phyloP scores from a whole-genome alignment of 352 stramenopile genomes.

The Thalassiosira delicatula region DNA sequence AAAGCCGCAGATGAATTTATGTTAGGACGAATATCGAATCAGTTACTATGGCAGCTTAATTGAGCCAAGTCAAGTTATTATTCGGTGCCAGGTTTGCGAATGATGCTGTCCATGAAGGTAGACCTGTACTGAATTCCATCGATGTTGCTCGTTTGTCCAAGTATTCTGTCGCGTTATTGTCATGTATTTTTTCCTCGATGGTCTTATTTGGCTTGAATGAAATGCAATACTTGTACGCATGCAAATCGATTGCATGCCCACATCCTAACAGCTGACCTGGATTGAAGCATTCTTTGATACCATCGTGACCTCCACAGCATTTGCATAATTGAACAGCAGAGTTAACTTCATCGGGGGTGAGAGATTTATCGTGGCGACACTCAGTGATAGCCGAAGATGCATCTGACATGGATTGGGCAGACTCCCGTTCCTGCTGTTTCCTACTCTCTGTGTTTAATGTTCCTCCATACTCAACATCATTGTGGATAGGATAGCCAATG shows the following conservation, averaged over 20 bases:
- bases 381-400: background rate
- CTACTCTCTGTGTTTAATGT: conserved; percentile 19
- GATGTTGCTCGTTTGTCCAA: too few relatives aligned
- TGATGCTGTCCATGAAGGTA: too few relatives aligned
- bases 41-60: too few relatives aligned
- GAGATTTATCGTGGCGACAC: conserved; percentile 36
- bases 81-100: too few relatives aligned
- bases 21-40: too few relatives aligned
- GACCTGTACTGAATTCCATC: too few relatives aligned
- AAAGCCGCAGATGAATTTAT: too few relatives aligned
- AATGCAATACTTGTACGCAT: conserved; percentile 76
- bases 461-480: conserved; percentile 79
- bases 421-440: conserved; percentile 28
- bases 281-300: conserved; percentile 64
- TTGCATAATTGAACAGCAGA: conserved; percentile 52
- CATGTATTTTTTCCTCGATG: conserved; percentile 3
- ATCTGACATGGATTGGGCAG: conserved; percentile 35
- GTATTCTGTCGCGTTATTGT: too few relatives aligned
- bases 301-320: conserved; percentile 57
- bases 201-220: conserved; percentile 34
- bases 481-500: conserved; percentile 76
- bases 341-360: conserved; percentile 38
- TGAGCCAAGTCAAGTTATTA: too few relatives aligned
- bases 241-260: conserved; percentile 76
- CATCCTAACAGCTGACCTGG: conserved; percentile 71